Base-by-base conservation (phyloP, 2,329 filamentous ascomycete species). In the Aspergillus ruber region DNA sequence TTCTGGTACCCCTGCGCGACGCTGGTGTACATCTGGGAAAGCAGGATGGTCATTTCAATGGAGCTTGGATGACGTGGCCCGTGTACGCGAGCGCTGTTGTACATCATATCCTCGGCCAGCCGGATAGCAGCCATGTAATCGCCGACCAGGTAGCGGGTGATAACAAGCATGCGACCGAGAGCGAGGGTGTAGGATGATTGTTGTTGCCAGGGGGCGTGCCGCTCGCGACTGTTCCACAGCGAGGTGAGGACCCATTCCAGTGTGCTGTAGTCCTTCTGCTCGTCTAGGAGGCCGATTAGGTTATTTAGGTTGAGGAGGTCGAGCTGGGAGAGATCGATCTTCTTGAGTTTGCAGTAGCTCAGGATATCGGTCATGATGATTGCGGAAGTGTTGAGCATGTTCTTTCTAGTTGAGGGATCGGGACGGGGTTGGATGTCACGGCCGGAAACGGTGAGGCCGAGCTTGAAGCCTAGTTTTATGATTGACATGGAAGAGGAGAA, bases 71-170 rank as follows among this genome's bases (percentile, higher is more conserved):
- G 68, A 17, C 71, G 66, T 18, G 70, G 65, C 6, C 76, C 76
- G 56, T 76, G 73, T 20, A 75, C 75, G 27, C 76, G 74, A 20
- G 73, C 72, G 56, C 77, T 72, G 60, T 79, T 80, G 67, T 79
- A 79, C 3, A 73, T 70, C 41, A 79, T 77, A 53, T 77, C 74
- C 59, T 79, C 76, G 52, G 72, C 72, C 29, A 80, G 70, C 32
- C 66, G 69, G 27, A 74, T 53, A n/a, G 73, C 72, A 27, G 67
- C 66, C 57, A 69, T 59, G 20, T 67, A 65, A 45, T 75, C 72
- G 38, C 71, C 70, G 29, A 72, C 65, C 17, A 74, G 66, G 60
- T 76, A 78, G 45, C 74, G 74, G 5, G 72, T 73, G 48, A 74
- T 68, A 50, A 79, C 73, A 52, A 78, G 71, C 40, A 71, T 68